Evolutionary conservation across 2,329 filamentous ascomycete genomes (phyloP), one percentile per base, ranked within the genome.

Genomic region (Cladorrhinum sp.): DNA sequence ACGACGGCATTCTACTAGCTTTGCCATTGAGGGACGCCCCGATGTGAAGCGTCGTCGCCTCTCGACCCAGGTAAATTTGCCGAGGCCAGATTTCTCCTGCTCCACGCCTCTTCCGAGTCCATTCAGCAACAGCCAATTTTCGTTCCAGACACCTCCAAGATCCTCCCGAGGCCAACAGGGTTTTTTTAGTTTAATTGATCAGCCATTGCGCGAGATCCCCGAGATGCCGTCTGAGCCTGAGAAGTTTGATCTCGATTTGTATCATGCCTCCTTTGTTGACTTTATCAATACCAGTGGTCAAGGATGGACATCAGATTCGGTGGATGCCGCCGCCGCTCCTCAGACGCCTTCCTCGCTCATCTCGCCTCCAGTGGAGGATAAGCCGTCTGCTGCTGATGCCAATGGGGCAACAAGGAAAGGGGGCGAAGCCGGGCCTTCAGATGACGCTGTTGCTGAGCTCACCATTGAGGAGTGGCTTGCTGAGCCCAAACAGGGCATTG

Each of bases 391-490:
- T 3, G 13, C n/a, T n/a, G 20, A 49, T 5, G 24, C n/a, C 23
- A 12, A 20, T 13, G 38, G 38, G 9, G 12, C 25, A n/a, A n/a
- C 38, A 8, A 25, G 12, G 1, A 50, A 50, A 16, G 13, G 2
- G 12, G 12, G 18, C 3, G n/a, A 18, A 12, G 38, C 23, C 2
- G 38, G 27, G 18, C 38, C 49, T 1, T n/a, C 29, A 12, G 38
- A 25, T 2, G 62, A 64, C 56, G 62, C 62, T 41, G 54, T 58
- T 18, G 55, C 57, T 16, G 65, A 65, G 53, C 56, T 61, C 18
- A 66, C 65, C 2, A 67, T 67, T 53, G 59, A 67, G 54, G 69
- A 69, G 41, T 73, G 71, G 72, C 66, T 67, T 23, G 63, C 66
- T 27, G 64, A 67, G 52, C 63, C 66, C 5, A 50, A 56, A 9